These are phyloP conservation scores for Colletotrichum camelliae DNA, from an alignment of 2,329 filamentous ascomycete species.

Conservation along the genomic window DNA sequence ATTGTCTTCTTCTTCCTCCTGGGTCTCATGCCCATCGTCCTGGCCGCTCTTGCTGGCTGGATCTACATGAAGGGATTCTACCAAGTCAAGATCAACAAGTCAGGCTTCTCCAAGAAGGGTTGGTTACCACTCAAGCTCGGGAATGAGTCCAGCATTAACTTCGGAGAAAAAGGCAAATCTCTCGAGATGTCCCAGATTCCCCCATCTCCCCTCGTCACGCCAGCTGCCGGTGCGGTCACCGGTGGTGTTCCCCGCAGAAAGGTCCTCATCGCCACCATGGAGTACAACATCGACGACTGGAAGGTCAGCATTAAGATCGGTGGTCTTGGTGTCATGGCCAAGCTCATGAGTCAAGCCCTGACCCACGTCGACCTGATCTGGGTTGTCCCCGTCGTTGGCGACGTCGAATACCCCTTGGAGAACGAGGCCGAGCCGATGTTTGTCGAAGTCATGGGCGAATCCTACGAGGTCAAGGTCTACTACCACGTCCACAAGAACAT, in stretches of 20 bases:
- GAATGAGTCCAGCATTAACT: conserved; percentile 34
- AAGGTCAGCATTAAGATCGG: conserved; percentile 75
- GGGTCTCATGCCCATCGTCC: conserved; percentile 54
- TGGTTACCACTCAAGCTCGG: conserved; percentile 31
- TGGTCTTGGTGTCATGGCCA: conserved; percentile 73
- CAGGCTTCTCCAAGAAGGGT: conserved; percentile 29
- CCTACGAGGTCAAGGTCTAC: conserved; percentile 67
- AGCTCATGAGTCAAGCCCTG: conserved; percentile 71
- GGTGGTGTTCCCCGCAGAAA: conserved; percentile 47
- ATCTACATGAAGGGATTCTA: conserved; percentile 62
- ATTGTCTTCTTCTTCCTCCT: conserved; percentile 58
- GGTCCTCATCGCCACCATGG: conserved; percentile 73
- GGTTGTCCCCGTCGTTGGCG: conserved; percentile 68
- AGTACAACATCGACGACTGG: conserved; percentile 76
- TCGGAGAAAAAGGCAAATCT: conserved; percentile 32
- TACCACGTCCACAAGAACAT: conserved; percentile 70
- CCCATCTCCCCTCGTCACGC: conserved; percentile 10
- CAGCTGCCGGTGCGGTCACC: conserved; percentile 18
- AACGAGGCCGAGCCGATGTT: conserved; percentile 64
- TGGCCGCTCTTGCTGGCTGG: conserved; percentile 54
- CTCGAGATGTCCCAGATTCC: conserved; percentile 25
- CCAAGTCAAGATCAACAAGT: conserved; percentile 59
- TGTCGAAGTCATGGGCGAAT: conserved; percentile 64
- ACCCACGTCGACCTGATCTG: conserved; percentile 70
- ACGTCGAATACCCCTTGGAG: conserved; percentile 67